Evolutionary conservation across 345 rosid genomes (phyloP).

Genomic region (Camelina hispida): DNA sequence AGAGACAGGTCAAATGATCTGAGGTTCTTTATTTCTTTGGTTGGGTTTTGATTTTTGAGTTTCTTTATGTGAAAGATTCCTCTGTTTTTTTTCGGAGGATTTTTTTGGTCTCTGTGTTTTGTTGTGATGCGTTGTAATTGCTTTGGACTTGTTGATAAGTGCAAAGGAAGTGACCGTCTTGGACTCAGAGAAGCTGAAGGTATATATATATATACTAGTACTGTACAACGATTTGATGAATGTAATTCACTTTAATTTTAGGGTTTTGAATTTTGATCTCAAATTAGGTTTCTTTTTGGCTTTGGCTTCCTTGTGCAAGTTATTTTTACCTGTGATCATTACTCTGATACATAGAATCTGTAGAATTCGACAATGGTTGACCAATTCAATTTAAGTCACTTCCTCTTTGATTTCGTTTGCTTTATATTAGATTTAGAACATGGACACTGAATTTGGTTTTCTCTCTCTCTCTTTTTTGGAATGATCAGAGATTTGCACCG

Average conservation of each 20-base stretch:
- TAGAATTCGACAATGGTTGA: constrained; percentile 22
- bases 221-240: constrained; percentile 1
- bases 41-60: constrained; percentile 12
- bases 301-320: not conserved
- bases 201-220: not conserved
- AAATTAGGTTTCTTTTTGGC: not conserved
- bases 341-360: not conserved
- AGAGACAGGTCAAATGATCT: constrained; percentile 19
- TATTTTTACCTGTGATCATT: not conserved
- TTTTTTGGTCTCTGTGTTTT: not conserved
- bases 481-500: constrained; percentile 60
- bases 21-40: constrained; percentile 3
- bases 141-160: constrained; percentile 51
- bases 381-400: constrained; percentile 8
- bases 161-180: constrained; percentile 45
- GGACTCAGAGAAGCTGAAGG: constrained; percentile 55
- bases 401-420: not conserved
- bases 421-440: not conserved
- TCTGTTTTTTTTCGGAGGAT: constrained; percentile 19
- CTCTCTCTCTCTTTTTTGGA: constrained; percentile 32
- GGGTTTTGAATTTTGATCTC: not conserved
- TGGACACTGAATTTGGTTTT: not conserved
- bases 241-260: constrained; percentile 8
- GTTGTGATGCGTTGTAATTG: constrained; percentile 63
- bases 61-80: not conserved